Evolutionary conservation across 352 stramenopile genomes (phyloP).

Genomic region (Blastocystis sp.): DNA sequence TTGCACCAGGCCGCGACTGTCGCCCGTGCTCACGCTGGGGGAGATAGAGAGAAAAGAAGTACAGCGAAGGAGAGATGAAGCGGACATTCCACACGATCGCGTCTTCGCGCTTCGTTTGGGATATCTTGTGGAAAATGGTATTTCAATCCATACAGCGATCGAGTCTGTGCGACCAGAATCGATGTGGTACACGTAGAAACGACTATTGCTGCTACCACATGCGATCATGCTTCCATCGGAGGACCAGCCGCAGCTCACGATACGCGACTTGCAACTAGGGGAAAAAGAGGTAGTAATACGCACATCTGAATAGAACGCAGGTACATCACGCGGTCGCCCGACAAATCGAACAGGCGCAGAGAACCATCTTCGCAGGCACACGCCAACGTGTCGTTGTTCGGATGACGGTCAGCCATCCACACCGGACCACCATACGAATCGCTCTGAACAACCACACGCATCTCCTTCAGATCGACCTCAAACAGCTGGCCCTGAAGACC

Average conservation of each 20-base stretch:
- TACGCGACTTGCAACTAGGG: constrained; percentile 11
- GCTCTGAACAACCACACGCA: constrained; percentile 14
- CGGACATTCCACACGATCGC: constrained; percentile 7
- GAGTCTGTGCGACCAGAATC: neutral
- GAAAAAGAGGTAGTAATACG: neutral
- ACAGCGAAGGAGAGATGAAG: neutral
- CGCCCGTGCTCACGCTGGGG: neutral
- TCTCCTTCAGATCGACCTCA: constrained; percentile 8
- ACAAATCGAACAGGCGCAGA: constrained; percentile 44
- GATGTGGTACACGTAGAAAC: neutral
- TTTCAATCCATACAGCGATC: neutral
- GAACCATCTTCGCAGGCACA: constrained; percentile 51
- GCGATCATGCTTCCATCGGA: neutral
- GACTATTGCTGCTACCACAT: neutral
- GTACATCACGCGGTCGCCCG: neutral
- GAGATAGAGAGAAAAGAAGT: no score
- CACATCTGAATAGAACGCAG: constrained; percentile 50
- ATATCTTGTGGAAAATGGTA: no score
- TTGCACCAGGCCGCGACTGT: constrained; percentile 21
- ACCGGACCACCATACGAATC: constrained; percentile 47
- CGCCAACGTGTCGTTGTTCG: neutral
- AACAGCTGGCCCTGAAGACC: constrained; percentile 47
- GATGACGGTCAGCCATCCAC: constrained; percentile 7
- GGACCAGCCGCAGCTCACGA: constrained; percentile 23
- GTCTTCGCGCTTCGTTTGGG: neutral